Conservation (phyloP, 1,139 yeast genomes). For the Scheffersomyces lignicola region DNA sequence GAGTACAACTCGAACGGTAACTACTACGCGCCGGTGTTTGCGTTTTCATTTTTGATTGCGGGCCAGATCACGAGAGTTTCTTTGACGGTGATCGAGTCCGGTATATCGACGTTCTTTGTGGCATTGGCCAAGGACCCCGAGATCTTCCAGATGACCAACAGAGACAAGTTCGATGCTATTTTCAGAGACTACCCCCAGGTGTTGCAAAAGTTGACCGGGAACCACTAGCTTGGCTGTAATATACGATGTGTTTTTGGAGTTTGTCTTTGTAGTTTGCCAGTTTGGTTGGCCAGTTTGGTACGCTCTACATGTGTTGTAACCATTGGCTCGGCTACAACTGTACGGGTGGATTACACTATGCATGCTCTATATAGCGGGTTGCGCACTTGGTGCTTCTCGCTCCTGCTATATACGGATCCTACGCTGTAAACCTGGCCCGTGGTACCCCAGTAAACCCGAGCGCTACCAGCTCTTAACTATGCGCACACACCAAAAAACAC, state of each 20-base stretch:
- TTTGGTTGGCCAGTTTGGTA: too few species aligned
- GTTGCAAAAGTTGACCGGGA: conserved; percentile 48
- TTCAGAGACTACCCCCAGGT: conserved; percentile 78
- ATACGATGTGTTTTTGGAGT: background rate
- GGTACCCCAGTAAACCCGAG: too few species aligned
- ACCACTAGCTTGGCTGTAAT: conserved; percentile 32
- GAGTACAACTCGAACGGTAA: conserved; percentile 64
- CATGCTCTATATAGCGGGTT: too few species aligned
- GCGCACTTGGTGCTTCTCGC: too few species aligned
- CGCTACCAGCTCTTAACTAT: too few species aligned
- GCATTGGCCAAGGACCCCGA: conserved; percentile 90
- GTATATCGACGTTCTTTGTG: conserved; percentile 82
- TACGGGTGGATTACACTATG: too few species aligned
- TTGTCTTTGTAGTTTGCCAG: too few species aligned
- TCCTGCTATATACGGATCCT: too few species aligned
- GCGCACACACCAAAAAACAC: too few species aligned
- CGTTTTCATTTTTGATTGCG: conserved; percentile 73
- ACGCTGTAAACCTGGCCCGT: too few species aligned
- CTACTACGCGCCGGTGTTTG: conserved; percentile 76
- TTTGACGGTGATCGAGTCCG: conserved; percentile 74
- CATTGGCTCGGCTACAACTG: too few species aligned
- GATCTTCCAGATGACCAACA: conserved; percentile 73
- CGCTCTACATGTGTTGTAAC: too few species aligned
- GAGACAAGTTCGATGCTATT: conserved; percentile 71
- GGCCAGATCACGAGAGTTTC: conserved; percentile 76